Evolutionary conservation across 1,284 basidiomycete species (phyloP).

Genomic region (Boletus austroedulis): DNA sequence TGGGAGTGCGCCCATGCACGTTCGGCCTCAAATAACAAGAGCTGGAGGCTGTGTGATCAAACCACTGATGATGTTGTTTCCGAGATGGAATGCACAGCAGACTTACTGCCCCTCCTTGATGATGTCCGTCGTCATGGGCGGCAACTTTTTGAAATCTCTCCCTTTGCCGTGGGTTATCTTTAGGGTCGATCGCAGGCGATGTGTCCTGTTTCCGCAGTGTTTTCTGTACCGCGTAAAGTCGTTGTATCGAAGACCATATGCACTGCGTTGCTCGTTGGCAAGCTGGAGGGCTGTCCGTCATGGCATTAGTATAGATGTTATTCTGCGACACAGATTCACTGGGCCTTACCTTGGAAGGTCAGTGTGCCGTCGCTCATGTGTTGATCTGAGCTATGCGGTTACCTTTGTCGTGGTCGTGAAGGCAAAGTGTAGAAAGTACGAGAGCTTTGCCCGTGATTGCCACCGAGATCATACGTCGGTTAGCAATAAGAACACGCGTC

Average conservation of each 20-base stretch:
- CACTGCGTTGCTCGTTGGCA: conserved; percentile 85
- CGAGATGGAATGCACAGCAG: background rate
- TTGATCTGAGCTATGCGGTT: background rate
- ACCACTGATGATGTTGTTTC: conserved; percentile 2
- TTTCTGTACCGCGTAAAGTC: conserved; percentile 80
- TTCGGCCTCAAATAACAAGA: conserved; percentile 86
- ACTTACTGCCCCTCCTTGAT: conserved; percentile 81
- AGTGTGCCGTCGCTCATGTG: conserved; percentile 31
- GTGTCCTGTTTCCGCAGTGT: conserved; percentile 88
- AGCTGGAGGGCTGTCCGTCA: conserved; percentile 65
- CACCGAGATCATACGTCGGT: conserved; percentile 13
- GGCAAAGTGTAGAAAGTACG: conserved; percentile 28
- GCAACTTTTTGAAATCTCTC: conserved; percentile 82
- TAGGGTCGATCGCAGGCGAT: conserved; percentile 80
- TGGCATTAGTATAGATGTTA: conserved; percentile 3
- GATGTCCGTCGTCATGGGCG: conserved; percentile 59
- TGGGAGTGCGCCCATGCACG: conserved; percentile 90
- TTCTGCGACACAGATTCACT: conserved; percentile 1
- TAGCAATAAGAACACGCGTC: conserved; percentile 23
- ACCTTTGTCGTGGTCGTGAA: conserved; percentile 6
- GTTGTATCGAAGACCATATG: conserved; percentile 87
- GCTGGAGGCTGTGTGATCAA: conserved; percentile 59
- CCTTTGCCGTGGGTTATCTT: conserved; percentile 88
- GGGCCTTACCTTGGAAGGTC: conserved; percentile 38
- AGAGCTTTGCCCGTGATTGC: background rate